Evolutionary conservation across 2,329 filamentous ascomycete genomes (phyloP), one percentile per base, ranked within the genome.

Genomic region (Monosporascus sp.): DNA sequence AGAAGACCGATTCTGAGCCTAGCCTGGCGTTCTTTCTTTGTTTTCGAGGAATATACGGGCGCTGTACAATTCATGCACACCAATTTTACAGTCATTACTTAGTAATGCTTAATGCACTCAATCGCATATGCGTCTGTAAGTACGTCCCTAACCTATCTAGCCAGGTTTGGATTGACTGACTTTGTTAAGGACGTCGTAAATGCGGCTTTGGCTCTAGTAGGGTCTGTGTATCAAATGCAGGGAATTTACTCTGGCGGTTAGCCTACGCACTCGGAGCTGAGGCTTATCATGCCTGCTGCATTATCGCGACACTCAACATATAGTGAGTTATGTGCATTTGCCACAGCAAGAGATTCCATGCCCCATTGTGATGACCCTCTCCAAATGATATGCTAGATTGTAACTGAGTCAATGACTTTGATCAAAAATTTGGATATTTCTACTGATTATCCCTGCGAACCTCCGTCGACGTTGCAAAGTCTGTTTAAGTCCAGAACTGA

Each of bases 321-420:
- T 46, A 4, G 58, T 54, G 48, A 56, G 48, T 51, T 59, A 14
- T 35, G 31, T 14, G 31, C 31, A 35, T 35, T 35, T 14, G 9
- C 31, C 11, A 35, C 31, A 14, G 9, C 31, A 35, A 35, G 31
- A 35, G 9, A 35, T 14, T 65, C 56, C 53, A 52, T 25, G 18
- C 3, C 39, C 22, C 8, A 49, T 44, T 60, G 50, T 50, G 47
- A 69, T 74, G 72, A 76, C 75, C 57, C 50, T 31, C 50, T 54
- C 63, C 65, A 67, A 67, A 62, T 65, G 55, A 62, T 66, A 74
- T 72, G 72, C 73, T 75, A 75, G 72, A 74, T 76, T 74, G 73
- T 75, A 76, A 72, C 72, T 75, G 73, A 76, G 64, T 66, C 62
- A 17, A 37, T 61, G 64, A 65, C 64, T 17, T 66, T 65, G 65